Percentiles rank a stretch among this genome's conserved stretches.
Evolutionary conservation across 2,329 filamentous ascomycete genomes (phyloP).

Genomic region (Hansfordia pulvinata): DNA sequence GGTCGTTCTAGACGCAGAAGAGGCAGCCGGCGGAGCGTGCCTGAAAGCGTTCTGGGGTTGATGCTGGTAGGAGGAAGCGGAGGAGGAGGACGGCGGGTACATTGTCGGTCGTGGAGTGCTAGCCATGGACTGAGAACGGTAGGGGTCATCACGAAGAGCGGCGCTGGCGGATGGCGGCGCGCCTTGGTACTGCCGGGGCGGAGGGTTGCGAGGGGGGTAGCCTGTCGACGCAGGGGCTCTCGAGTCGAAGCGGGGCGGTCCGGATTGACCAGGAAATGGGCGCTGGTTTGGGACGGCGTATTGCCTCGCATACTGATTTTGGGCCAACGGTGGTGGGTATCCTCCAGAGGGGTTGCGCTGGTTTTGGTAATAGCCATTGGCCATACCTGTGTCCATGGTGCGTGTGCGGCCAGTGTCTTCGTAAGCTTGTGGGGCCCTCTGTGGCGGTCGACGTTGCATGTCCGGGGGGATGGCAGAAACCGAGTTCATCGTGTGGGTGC

Average conservation of each 20-base stretch:
- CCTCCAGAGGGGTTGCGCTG: conserved; percentile 38
- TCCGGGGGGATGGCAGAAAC: conserved; percentile 20
- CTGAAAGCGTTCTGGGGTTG: conserved; percentile 62
- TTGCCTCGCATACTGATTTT: conserved; percentile 19
- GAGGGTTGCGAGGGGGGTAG: conserved; percentile 29
- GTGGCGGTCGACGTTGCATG: conserved; percentile 51
- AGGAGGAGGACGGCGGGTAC: conserved; percentile 53
- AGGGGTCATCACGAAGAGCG: conserved; percentile 72
- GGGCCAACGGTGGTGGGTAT: conserved; percentile 23
- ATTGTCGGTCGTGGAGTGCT: conserved; percentile 59
- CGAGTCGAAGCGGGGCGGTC: conserved; percentile 48
- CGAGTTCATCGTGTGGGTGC: conserved; percentile 69
- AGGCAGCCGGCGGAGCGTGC: conserved; percentile 57
- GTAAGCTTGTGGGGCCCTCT: conserved; percentile 27
- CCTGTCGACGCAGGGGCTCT: conserved; percentile 33
- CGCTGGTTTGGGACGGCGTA: conserved; percentile 37
- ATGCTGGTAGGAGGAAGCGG: conserved; percentile 45
- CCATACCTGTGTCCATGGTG: conserved; percentile 29
- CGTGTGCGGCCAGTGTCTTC: conserved; percentile 26
- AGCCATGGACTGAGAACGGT: conserved; percentile 87
- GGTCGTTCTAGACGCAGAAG: conserved; percentile 60
- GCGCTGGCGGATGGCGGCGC: conserved; percentile 39
- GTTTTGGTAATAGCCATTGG: conserved; percentile 37
- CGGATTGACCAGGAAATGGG: conserved; percentile 56
- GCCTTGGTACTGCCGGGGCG: conserved; percentile 47